These are phyloP conservation scores for Chlorella variabilis DNA, from an alignment of 163 green algal species.

Conservation along the genomic window DNA sequence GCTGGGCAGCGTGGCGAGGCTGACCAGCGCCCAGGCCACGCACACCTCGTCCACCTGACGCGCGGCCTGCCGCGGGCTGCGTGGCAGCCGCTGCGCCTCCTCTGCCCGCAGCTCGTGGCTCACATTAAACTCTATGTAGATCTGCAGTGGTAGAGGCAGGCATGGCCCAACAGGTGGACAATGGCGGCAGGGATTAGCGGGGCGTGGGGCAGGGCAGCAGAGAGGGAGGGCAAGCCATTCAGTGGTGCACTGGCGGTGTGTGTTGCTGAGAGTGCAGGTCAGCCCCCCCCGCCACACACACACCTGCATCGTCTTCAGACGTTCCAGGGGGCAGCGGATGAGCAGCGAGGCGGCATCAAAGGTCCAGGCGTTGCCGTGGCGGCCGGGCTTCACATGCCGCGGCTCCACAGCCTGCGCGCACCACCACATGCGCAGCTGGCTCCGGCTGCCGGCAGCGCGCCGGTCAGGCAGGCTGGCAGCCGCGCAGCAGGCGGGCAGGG, in stretches of 20 bases:
- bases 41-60: conserved; percentile 13
- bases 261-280: not conserved
- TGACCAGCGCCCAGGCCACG: conserved; percentile 16
- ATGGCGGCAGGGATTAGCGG: no score
- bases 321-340: conserved; percentile 21
- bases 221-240: no score
- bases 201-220: no score
- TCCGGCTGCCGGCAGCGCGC: not conserved
- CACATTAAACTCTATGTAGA: conserved; percentile 23
- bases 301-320: conserved; percentile 7
- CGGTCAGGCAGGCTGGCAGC: not conserved
- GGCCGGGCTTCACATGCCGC: not conserved
- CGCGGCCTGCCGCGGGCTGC: not conserved
- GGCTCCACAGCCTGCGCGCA: not conserved
- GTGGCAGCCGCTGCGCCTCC: conserved; percentile 14
- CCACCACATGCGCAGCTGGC: not conserved
- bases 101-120: conserved; percentile 21
- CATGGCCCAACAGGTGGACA: no score
- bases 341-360: conserved; percentile 14
- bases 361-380: not conserved
- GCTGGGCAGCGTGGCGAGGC: conserved; percentile 6
- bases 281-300: not conserved
- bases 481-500: not conserved
- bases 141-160: not conserved
- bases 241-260: no score